A percentile compares a stretch with the other conserved stretches of the same genome.
phyloP scores from a whole-genome alignment of 2,329 filamentous ascomycete species.

The Fusarium lyarnte region DNA sequence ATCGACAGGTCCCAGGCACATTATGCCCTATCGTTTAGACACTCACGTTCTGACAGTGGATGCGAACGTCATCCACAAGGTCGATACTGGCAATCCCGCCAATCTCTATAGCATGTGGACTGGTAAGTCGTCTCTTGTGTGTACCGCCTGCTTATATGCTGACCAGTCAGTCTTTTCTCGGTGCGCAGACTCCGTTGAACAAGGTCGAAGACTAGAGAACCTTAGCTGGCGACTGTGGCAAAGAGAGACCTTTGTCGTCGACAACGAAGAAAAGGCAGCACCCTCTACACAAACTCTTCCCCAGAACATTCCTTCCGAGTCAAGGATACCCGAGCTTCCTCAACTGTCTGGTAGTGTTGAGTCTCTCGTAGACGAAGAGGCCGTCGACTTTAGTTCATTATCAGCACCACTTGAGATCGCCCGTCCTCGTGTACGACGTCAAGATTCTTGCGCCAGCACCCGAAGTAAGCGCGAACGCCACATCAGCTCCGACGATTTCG shows the following conservation, averaged over 20 bases:
- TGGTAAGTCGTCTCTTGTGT: slow-evolving; percentile 67
- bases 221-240: slow-evolving; percentile 97
- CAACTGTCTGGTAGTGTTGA: slow-evolving; percentile 82
- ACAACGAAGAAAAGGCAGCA: slow-evolving; percentile 70
- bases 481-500: slow-evolving; percentile 90
- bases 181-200: slow-evolving; percentile 92
- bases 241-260: slow-evolving; percentile 75
- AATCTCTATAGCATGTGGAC: slow-evolving; percentile 98
- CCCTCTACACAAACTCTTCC: slow-evolving; percentile 58
- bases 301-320: slow-evolving; percentile 58
- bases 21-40: slow-evolving; percentile 85
- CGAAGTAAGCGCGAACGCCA: slow-evolving; percentile 84
- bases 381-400: slow-evolving; percentile 65
- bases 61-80: slow-evolving; percentile 89
- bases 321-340: slow-evolving; percentile 66
- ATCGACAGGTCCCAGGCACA: slow-evolving; percentile 51
- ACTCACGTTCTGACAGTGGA: slow-evolving; percentile 92
- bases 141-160: slow-evolving; percentile 38
- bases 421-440: slow-evolving; percentile 73
- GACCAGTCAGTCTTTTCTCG: slow-evolving; percentile 82
- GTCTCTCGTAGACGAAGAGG: slow-evolving; percentile 75
- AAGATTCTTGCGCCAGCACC: slow-evolving; percentile 76
- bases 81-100: slow-evolving; percentile 91
- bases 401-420: slow-evolving; percentile 66
- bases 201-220: slow-evolving; percentile 92